These are phyloP conservation scores for Nicotiana knightiana DNA, from an alignment of 257 asterid genomes.

Conservation along the genomic window DNA sequence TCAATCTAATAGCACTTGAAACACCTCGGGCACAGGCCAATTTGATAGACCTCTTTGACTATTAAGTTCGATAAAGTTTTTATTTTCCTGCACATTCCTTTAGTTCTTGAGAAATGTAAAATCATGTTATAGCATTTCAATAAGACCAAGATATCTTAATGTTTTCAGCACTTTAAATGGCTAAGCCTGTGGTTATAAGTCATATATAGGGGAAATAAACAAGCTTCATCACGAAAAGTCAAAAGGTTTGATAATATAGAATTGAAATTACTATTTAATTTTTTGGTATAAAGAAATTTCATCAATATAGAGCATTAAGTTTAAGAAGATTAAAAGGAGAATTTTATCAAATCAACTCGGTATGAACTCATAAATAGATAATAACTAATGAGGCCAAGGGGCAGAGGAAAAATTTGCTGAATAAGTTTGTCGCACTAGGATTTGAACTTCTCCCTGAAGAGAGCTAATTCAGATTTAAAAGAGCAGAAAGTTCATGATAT, in stretches of 20 bases:
- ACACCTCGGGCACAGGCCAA: not conserved
- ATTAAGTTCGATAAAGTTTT: not conserved
- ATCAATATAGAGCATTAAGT: not conserved
- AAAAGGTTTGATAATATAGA: not conserved
- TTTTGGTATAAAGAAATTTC: not conserved
- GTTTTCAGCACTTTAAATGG: not conserved
- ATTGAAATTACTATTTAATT: not conserved
- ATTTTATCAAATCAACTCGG: not conserved
- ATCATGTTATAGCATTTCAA: not conserved
- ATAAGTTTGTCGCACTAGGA: not conserved
- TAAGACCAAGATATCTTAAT: not conserved
- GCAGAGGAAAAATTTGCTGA: not conserved
- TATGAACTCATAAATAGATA: not conserved
- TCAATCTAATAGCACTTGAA: not conserved
- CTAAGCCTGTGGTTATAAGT: not conserved
- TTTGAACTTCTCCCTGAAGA: not conserved
- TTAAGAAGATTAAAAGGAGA: not conserved
- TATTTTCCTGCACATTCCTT: not conserved
- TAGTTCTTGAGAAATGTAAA: not conserved
- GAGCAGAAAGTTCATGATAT: not conserved
- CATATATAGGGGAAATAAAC: not conserved
- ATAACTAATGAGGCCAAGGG: not conserved
- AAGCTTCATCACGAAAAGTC: not conserved
- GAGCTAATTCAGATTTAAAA: not conserved
- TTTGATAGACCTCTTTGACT: not conserved